phyloP scores from a whole-genome alignment of 495 filamentous ascomycete species.

The Cercophora scortea region DNA sequence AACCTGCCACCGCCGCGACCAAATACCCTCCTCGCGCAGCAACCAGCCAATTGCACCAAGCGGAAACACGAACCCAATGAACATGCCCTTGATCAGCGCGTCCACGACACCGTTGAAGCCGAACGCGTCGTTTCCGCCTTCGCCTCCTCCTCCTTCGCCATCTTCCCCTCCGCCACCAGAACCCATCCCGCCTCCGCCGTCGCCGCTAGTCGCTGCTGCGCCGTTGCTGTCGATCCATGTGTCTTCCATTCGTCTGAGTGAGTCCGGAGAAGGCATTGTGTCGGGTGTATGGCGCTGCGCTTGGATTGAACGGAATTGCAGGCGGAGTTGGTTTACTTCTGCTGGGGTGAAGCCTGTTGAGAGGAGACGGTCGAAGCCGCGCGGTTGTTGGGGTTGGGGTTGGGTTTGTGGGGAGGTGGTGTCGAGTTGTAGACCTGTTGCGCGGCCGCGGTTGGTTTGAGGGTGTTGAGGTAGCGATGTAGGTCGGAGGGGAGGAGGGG shows the following conservation, averaged over 20 bases:
- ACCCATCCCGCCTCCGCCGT: conserved; percentile 1
- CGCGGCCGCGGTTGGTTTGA: not conserved
- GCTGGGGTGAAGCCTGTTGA: conserved; percentile 67
- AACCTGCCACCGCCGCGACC: conserved; percentile 71
- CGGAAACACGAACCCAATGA: conserved; percentile 93
- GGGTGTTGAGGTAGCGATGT: no score
- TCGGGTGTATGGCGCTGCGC: conserved; percentile 71
- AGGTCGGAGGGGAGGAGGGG: conserved; percentile 9
- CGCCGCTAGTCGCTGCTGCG: conserved; percentile 14
- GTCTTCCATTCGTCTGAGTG: conserved; percentile 65
- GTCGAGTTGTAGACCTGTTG: conserved; percentile 5
- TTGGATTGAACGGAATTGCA: conserved; percentile 78
- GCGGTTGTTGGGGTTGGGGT: conserved; percentile 9
- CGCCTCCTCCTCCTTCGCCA: conserved; percentile 10
- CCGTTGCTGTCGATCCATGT: conserved; percentile 78
- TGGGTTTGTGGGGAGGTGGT: not conserved
- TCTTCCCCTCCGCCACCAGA: conserved; percentile 18
- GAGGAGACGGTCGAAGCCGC: conserved; percentile 84
- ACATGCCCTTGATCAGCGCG: conserved; percentile 78
- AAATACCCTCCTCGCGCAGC: conserved; percentile 81
- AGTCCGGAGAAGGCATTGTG: conserved; percentile 62
- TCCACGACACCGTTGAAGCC: conserved; percentile 50
- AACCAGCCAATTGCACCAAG: conserved; percentile 78
- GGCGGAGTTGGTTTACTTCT: conserved; percentile 73
- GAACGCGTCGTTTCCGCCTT: conserved; percentile 31